Conservation (phyloP, 148 eudicot species). For the Silene conica region DNA sequence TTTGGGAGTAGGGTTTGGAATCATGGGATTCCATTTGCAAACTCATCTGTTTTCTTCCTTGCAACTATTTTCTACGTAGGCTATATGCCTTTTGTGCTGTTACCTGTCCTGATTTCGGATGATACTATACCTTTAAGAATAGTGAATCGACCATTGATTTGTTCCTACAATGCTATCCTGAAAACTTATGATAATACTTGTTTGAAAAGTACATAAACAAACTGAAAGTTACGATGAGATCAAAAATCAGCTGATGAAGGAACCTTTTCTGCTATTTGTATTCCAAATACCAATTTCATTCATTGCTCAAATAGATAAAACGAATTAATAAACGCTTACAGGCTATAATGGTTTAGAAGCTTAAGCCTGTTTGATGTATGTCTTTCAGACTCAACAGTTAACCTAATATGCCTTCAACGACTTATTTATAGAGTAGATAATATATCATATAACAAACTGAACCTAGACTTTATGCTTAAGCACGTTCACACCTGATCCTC, state of each 20-base stretch:
- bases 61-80: background rate
- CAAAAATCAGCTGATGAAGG: background rate
- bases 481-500: slow-evolving; percentile 13
- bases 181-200: background rate
- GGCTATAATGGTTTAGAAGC: background rate
- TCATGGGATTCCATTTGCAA: background rate
- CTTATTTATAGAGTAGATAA: slow-evolving; percentile 5
- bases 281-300: background rate
- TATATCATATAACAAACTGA: background rate
- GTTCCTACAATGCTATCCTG: background rate
- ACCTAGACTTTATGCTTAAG: slow-evolving; percentile 10
- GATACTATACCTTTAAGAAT: background rate
- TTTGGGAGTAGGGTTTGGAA: background rate
- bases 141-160: background rate
- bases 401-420: background rate
- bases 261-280: background rate
- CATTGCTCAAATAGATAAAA: background rate
- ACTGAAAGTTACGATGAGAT: background rate
- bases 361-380: slow-evolving; percentile 3
- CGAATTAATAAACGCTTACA: background rate
- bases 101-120: background rate
- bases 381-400: slow-evolving; percentile 3
- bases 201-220: background rate
- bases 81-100: background rate
- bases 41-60: background rate